Evolutionary conservation across 176 grass and related monocot genomes (phyloP).

Genomic region (Thinopyrum elongatum): DNA sequence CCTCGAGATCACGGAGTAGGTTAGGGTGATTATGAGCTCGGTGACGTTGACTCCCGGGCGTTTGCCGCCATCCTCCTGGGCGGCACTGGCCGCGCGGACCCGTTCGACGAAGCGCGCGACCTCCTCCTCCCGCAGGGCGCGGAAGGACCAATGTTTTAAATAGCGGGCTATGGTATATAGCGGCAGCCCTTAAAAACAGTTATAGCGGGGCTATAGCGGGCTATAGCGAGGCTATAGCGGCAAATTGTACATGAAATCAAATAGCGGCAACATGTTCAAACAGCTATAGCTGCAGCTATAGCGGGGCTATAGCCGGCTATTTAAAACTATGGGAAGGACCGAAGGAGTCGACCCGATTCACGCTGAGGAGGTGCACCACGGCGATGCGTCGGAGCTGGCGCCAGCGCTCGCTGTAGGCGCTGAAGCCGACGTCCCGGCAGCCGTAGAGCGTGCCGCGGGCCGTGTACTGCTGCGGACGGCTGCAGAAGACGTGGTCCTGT

Average conservation of each 20-base stretch:
- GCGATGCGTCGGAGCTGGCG: conserved; percentile 15
- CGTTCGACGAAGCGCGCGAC: background rate
- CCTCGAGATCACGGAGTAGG: conserved; percentile 19
- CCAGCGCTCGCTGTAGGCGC: conserved; percentile 55
- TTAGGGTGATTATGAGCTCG: conserved; percentile 13
- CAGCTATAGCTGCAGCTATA: too few species aligned
- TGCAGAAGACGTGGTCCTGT: conserved; percentile 34
- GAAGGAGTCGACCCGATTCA: conserved; percentile 41
- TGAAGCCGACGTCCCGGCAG: conserved; percentile 31
- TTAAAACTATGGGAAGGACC: too few species aligned
- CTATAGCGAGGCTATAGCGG: too few species aligned
- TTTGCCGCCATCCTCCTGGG: background rate
- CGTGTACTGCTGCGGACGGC: conserved; percentile 24
- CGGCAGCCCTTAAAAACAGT: too few species aligned
- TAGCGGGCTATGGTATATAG: too few species aligned
- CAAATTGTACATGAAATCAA: too few species aligned
- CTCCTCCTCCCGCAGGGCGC: conserved; percentile 32
- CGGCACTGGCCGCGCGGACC: background rate
- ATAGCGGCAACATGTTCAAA: too few species aligned
- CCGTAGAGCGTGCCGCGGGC: conserved; percentile 25
- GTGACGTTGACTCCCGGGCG: conserved; percentile 28
- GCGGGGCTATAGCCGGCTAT: too few species aligned
- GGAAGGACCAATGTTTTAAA: too few species aligned
- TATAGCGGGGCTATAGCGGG: too few species aligned
- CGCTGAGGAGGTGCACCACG: conserved; percentile 36